A percentile compares a stretch with the other conserved stretches of the same genome.
Conservation (phyloP, 2,329 filamentous ascomycete genomes). For the Taxawa tesnikishii region DNA sequence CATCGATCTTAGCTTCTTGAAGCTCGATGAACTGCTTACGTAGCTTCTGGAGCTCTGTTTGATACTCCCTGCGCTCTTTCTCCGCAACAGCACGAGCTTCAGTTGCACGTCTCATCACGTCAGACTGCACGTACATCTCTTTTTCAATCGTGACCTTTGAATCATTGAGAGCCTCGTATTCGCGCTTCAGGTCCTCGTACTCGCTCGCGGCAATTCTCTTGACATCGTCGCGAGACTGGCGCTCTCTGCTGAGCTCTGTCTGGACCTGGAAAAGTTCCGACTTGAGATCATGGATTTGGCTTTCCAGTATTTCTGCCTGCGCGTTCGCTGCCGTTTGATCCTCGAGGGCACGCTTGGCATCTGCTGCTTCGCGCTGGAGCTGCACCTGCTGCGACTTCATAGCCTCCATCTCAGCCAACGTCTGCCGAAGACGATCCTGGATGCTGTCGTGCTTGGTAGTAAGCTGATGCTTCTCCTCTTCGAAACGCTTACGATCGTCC, state of each 20-base stretch:
- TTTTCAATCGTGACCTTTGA: conserved; percentile 97
- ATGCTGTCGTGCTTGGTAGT: conserved; percentile 68
- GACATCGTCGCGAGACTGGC: conserved; percentile 89
- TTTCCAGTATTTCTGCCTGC: conserved; percentile 75
- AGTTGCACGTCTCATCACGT: conserved; percentile 73
- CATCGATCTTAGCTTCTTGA: conserved; percentile 74
- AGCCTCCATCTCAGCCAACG: conserved; percentile 78
- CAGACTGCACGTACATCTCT: conserved; percentile 91
- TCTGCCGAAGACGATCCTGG: conserved; percentile 61
- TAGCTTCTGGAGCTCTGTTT: conserved; percentile 70
- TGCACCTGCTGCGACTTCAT: conserved; percentile 75
- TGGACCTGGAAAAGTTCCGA: conserved; percentile 73
- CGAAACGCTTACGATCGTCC: conserved; percentile 64
- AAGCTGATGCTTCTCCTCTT: conserved; percentile 64
- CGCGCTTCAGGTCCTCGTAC: conserved; percentile 66
- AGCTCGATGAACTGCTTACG: conserved; percentile 73
- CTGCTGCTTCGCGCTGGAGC: conserved; percentile 75
- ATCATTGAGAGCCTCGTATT: conserved; percentile 78
- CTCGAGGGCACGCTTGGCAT: conserved; percentile 76
- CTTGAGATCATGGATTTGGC: conserved; percentile 80
- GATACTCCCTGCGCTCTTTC: conserved; percentile 78
- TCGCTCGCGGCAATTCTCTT: conserved; percentile 85
- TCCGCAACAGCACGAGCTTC: conserved; percentile 72
- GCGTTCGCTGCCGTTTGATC: conserved; percentile 82
- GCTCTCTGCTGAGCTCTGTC: conserved; percentile 78